These are phyloP conservation scores for Brasilioporus rufonigricans DNA, from an alignment of 768 basidiomycete genomes.

Conservation along the genomic window DNA sequence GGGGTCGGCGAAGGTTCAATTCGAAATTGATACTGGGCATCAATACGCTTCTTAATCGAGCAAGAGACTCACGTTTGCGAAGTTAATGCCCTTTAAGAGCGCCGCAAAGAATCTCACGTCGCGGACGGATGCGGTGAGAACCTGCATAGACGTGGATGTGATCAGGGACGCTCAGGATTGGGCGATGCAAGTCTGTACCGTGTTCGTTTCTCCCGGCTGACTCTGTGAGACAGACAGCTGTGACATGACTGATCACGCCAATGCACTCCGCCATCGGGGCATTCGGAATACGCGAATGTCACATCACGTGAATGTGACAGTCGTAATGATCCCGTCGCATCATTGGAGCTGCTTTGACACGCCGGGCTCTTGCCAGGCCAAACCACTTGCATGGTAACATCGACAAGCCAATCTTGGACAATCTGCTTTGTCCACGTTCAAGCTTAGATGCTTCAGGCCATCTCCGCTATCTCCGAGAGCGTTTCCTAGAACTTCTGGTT, in stretches of 20 bases:
- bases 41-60: background rate
- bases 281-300: background rate
- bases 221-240: conserved; percentile 16
- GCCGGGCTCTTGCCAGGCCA: too few species aligned
- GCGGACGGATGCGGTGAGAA: conserved; percentile 69
- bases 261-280: too few species aligned
- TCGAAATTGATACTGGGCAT: background rate
- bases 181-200: conserved; percentile 16
- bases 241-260: conserved; percentile 16
- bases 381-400: too few species aligned
- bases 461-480: too few species aligned
- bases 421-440: too few species aligned
- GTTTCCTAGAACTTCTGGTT: background rate
- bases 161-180: conserved; percentile 3
- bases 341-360: too few species aligned
- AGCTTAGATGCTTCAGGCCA: background rate
- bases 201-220: conserved; percentile 19
- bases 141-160: conserved; percentile 26
- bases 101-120: conserved; percentile 82
- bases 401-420: background rate
- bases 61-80: conserved; percentile 61
- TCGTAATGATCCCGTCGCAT: background rate
- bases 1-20: conserved; percentile 7
- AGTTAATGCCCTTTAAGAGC: conserved; percentile 78
- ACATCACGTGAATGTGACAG: conserved; percentile 13